Evolutionary conservation across 2,329 filamentous ascomycete genomes (phyloP).

Genomic region (Aspergillus calidoustus): DNA sequence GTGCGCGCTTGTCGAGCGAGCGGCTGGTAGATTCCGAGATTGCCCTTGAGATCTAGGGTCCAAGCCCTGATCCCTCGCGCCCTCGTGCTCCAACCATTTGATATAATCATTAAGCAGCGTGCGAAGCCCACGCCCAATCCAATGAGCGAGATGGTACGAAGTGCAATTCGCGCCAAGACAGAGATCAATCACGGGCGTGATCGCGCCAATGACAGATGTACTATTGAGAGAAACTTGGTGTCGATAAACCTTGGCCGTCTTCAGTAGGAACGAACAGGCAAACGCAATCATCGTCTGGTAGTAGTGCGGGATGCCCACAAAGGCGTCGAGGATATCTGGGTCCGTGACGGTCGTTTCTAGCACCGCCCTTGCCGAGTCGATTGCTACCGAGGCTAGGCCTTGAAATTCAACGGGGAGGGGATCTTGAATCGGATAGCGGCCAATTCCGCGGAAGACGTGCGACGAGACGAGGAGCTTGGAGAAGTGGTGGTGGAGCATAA

Average conservation of each 20-base stretch:
- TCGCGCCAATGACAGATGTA: neutral
- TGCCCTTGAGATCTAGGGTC: too few species aligned
- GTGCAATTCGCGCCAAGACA: neutral
- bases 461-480: neutral
- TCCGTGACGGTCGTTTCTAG: neutral
- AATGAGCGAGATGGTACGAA: neutral
- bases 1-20: neutral
- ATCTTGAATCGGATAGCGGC: neutral
- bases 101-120: neutral
- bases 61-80: too few species aligned
- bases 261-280: neutral
- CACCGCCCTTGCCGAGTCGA: neutral
- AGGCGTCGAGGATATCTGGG: neutral
- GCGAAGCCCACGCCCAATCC: neutral
- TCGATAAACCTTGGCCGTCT: neutral
- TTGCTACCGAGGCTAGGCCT: neutral
- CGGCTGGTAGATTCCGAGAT: too few species aligned
- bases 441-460: neutral
- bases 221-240: neutral
- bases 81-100: neutral
- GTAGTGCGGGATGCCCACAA: neutral
- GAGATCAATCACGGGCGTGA: neutral
- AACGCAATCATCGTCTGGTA: neutral
- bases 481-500: neutral
- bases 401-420: neutral